Evolutionary conservation across 1,284 basidiomycete genomes (phyloP).

Genomic region (Xerocomus amazonicus): DNA sequence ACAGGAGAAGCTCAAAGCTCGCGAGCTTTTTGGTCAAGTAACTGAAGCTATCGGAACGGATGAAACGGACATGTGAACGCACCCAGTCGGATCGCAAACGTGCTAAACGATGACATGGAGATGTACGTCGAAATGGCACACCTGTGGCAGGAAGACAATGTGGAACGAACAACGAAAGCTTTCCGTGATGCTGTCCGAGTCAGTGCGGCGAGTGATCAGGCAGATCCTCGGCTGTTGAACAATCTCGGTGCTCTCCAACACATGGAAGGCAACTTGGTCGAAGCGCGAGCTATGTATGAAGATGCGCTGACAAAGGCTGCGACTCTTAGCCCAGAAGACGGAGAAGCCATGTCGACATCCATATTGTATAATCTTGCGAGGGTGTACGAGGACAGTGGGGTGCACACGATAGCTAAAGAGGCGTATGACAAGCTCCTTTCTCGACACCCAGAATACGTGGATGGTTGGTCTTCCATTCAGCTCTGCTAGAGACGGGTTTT

Average conservation of each 20-base stretch:
- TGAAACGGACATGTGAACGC: constrained; percentile 39
- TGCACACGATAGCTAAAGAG: constrained; percentile 68
- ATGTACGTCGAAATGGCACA: constrained; percentile 85
- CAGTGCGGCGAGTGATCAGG: constrained; percentile 45
- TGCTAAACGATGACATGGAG: constrained; percentile 62
- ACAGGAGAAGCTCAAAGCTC: constrained; percentile 70
- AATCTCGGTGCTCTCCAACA: constrained; percentile 81
- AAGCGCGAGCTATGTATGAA: constrained; percentile 64
- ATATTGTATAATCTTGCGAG: constrained; percentile 87
- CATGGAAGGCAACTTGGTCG: constrained; percentile 55
- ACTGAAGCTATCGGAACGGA: constrained; percentile 82
- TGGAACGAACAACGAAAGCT: constrained; percentile 69
- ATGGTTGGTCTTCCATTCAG: constrained; percentile 58
- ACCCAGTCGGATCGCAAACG: constrained; percentile 24
- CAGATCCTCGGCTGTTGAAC: constrained; percentile 72
- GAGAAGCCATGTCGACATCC: constrained; percentile 73
- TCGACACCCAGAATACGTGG: constrained; percentile 89
- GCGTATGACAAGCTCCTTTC: constrained; percentile 82
- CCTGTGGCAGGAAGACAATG: constrained; percentile 79
- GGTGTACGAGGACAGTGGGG: constrained; percentile 80
- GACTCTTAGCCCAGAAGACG: constrained; percentile 44
- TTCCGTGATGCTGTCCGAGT: constrained; percentile 71
- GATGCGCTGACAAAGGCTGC: constrained; percentile 59
- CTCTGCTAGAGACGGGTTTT: neutral
- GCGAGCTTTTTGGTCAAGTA: constrained; percentile 83